phyloP scores from a whole-genome alignment of 2,329 filamentous ascomycete species.

The Sporothrix protearum region DNA sequence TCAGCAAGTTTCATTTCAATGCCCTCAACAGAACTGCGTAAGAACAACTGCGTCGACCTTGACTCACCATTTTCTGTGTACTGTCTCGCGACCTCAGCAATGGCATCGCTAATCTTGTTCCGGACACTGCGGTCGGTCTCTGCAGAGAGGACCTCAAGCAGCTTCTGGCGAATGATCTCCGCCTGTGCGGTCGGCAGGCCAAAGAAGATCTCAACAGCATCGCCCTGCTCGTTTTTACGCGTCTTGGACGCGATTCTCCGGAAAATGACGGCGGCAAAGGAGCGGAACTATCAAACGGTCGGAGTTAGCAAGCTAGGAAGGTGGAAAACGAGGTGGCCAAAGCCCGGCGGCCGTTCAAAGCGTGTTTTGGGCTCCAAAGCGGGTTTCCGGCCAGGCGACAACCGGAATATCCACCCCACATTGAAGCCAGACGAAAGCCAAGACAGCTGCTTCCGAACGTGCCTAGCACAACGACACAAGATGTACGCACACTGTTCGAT shows the following conservation, averaged over 20 bases:
- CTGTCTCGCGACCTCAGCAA: constrained; percentile 91
- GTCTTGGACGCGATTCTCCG: constrained; percentile 88
- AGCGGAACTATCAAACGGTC: constrained; percentile 63
- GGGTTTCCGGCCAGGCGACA: neutral
- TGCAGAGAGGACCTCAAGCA: constrained; percentile 70
- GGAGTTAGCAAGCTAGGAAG: constrained; percentile 6
- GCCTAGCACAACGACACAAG: neutral
- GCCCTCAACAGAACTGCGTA: too few species aligned
- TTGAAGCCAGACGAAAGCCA: neutral
- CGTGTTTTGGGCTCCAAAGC: neutral
- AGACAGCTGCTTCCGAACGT: neutral
- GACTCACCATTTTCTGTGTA: constrained; percentile 84
- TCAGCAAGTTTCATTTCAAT: neutral
- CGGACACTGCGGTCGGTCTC: constrained; percentile 73
- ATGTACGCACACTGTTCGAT: constrained; percentile 61
- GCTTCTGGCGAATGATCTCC: constrained; percentile 74
- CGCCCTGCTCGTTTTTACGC: constrained; percentile 68
- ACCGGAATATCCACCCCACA: neutral
- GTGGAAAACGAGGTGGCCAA: neutral
- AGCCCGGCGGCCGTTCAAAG: neutral
- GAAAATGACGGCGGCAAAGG: constrained; percentile 91
- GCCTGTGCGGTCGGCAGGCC: constrained; percentile 71
- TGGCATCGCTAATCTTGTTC: constrained; percentile 96
- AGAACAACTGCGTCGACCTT: too few species aligned
- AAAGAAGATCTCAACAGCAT: constrained; percentile 79